Conservation (phyloP, 176 grass and related monocot genomes). For the Leersia perrieri region DNA sequence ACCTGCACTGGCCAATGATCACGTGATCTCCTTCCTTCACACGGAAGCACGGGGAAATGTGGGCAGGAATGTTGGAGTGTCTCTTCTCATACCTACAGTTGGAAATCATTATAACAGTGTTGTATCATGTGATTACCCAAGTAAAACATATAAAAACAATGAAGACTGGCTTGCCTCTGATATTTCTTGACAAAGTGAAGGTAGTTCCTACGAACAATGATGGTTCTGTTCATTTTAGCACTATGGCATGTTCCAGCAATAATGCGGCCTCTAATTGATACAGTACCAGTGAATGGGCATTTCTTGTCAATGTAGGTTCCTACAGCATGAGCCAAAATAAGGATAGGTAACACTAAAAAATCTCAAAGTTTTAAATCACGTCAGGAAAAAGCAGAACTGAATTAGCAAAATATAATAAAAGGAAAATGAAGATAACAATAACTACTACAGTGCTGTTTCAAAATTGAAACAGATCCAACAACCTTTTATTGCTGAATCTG, state of each 20-base stretch:
- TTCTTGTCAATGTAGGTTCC: conserved; percentile 36
- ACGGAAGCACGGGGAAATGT: conserved; percentile 29
- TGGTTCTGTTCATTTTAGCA: conserved; percentile 30
- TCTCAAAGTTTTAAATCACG: not conserved
- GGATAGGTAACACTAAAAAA: not conserved
- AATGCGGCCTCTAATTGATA: conserved; percentile 12
- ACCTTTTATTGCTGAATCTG: not conserved
- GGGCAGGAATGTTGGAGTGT: conserved; percentile 28
- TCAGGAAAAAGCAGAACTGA: not conserved
- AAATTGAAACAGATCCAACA: not conserved
- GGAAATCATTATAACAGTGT: not conserved
- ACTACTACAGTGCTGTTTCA: not conserved
- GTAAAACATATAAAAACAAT: not conserved
- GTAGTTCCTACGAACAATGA: conserved; percentile 27
- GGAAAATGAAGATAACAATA: not conserved
- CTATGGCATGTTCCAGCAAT: conserved; percentile 22
- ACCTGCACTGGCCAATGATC: conserved; percentile 30
- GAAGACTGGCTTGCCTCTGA: conserved; percentile 10
- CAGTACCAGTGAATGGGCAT: conserved; percentile 9
- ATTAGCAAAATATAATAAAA: not conserved
- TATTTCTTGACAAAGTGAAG: conserved; percentile 34
- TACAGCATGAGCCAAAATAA: not conserved
- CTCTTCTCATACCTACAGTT: conserved; percentile 30
- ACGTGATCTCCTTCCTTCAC: conserved; percentile 19
- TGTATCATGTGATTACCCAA: not conserved